Conservation (phyloP, 495 filamentous ascomycete genomes). For the Xylaria bambusicola region DNA sequence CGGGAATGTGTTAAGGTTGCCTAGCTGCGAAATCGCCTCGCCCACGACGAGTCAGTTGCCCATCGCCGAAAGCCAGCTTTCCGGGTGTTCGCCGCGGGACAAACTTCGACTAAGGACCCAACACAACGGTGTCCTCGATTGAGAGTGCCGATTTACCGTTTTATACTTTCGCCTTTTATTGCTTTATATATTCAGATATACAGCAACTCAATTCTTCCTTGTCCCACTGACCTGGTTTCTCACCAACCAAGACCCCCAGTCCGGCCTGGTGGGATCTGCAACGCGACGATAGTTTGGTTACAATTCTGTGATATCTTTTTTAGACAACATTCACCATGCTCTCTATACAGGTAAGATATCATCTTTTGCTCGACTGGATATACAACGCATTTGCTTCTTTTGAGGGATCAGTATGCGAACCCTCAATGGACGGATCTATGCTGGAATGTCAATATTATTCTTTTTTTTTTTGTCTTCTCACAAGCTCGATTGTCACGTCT, state of each 20-base stretch:
- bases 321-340: conserved; percentile 2
- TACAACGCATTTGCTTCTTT: not conserved
- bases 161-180: not conserved
- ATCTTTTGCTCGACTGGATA: not conserved
- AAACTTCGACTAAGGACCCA: conserved; percentile 17
- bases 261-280: not conserved
- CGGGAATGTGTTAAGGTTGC: conserved; percentile 14
- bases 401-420: not conserved
- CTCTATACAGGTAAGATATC: conserved; percentile 17
- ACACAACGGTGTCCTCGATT: conserved; percentile 7
- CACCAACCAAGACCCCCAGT: not conserved
- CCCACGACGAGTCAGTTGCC: conserved; percentile 6
- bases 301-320: not conserved
- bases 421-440: no score
- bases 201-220: not conserved
- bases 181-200: not conserved
- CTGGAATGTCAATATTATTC: not conserved
- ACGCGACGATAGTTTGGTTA: not conserved
- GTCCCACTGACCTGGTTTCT: not conserved
- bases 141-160: not conserved
- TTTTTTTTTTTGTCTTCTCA: not conserved
- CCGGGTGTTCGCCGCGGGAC: not conserved
- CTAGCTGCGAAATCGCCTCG: conserved; percentile 12
- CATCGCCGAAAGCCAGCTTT: not conserved
- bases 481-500: no score